Percentiles rank a stretch among this genome's conserved stretches.
These are phyloP conservation scores for Rhodotorula sp. DNA, from an alignment of 1,284 basidiomycete species.

Conservation along the genomic window DNA sequence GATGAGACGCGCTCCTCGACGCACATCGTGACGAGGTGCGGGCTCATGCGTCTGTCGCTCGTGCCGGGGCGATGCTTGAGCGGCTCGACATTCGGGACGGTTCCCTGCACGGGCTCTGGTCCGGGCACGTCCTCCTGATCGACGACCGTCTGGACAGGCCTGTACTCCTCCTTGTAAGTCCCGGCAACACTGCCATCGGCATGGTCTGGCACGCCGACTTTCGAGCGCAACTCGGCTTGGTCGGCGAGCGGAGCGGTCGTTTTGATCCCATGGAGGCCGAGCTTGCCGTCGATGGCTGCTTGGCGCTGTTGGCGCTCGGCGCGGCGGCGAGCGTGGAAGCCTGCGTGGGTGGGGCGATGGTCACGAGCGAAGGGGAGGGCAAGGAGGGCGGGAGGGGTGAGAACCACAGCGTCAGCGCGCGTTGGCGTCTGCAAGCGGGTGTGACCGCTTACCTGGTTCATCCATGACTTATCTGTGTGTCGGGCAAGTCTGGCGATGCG, in stretches of 20 bases:
- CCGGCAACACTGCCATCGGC: conserved; percentile 14
- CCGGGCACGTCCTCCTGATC: conserved; percentile 12
- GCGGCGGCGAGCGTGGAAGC: conserved; percentile 37
- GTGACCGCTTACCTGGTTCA: conserved; percentile 8
- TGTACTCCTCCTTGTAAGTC: conserved; percentile 2
- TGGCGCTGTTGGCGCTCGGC: conserved; percentile 24
- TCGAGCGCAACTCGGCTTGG: background rate
- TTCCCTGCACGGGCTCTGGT: conserved; percentile 6
- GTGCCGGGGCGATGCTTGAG: conserved; percentile 3
- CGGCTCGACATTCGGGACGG: conserved; percentile 18
- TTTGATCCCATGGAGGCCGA: conserved; percentile 23
- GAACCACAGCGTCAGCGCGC: background rate
- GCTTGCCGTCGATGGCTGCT: conserved; percentile 21
- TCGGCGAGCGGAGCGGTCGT: conserved; percentile 25
- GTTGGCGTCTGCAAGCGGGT: too few species aligned
- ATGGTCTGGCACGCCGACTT: conserved; percentile 2
- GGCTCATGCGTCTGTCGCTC: conserved; percentile 59
- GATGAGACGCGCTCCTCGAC: background rate
- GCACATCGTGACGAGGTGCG: conserved; percentile 55
- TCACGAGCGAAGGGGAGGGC: too few species aligned
- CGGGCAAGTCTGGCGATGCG: background rate
- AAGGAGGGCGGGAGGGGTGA: background rate
- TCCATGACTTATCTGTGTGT: background rate
- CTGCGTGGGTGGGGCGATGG: background rate
- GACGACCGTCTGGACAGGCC: background rate